Evolutionary conservation across 2,329 filamentous ascomycete species (phyloP).

Genomic region (Pseudogymnoascus sp.): DNA sequence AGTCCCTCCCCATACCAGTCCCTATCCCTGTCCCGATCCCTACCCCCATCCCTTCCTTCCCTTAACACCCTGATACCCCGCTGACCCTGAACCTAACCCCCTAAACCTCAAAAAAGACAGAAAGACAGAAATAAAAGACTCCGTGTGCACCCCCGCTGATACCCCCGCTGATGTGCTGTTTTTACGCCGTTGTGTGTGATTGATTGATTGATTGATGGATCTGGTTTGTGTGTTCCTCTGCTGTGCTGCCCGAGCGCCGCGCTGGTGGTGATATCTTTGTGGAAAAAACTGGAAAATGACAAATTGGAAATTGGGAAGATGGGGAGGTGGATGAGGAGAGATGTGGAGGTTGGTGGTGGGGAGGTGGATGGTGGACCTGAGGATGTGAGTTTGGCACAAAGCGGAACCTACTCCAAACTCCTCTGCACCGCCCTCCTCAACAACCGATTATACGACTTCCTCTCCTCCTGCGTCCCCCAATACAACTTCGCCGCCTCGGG

Average conservation of each 20-base stretch:
- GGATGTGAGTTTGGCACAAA: neutral
- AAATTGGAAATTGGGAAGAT: neutral
- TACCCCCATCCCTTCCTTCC: neutral
- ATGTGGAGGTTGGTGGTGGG: neutral
- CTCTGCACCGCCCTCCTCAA: conserved; percentile 71
- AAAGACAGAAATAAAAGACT: neutral
- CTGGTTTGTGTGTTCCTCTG: neutral
- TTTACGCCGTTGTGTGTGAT: neutral
- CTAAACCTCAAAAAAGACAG: neutral
- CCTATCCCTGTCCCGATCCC: neutral
- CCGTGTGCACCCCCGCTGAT: neutral
- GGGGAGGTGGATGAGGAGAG: neutral
- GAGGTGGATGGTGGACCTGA: neutral
- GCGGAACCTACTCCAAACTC: conserved; percentile 48
- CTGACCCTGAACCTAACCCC: neutral
- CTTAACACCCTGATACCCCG: neutral
- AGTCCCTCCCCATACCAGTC: neutral
- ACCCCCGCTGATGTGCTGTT: neutral
- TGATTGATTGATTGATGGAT: neutral
- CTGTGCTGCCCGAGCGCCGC: neutral
- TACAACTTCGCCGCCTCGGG: conserved; percentile 79
- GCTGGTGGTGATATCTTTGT: neutral
- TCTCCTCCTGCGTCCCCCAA: conserved; percentile 74
- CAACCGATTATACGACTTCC: conserved; percentile 76
- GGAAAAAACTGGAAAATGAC: neutral